These are phyloP conservation scores for Colletotrichum sp. DNA, from an alignment of 2,329 filamentous ascomycete species.

Conservation along the genomic window DNA sequence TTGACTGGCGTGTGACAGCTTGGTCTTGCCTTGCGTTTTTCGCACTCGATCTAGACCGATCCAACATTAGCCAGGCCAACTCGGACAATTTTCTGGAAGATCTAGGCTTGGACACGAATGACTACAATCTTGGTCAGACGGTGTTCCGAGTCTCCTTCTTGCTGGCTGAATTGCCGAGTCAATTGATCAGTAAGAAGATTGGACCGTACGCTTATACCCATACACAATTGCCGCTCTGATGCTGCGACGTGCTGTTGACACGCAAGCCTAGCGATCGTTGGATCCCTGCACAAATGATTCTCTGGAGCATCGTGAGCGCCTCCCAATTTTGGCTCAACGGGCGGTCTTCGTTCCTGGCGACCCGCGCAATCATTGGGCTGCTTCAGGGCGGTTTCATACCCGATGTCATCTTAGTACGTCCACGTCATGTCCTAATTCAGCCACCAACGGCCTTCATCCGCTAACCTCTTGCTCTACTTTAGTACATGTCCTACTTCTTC, in stretches of 20 bases:
- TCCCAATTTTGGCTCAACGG: constrained; percentile 36
- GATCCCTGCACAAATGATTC: constrained; percentile 27
- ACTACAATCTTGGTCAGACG: constrained; percentile 60
- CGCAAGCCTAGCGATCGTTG: constrained; percentile 29
- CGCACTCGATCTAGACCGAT: not conserved
- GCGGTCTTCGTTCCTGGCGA: constrained; percentile 40
- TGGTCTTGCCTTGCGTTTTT: not conserved
- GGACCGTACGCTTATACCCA: constrained; percentile 14
- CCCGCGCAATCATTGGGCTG: constrained; percentile 42
- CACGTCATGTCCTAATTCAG: not conserved
- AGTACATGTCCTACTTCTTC: constrained; percentile 30
- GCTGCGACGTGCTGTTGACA: not conserved
- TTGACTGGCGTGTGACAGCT: not conserved
- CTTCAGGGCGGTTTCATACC: constrained; percentile 52
- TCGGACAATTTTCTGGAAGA: constrained; percentile 43
- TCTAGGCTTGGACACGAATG: constrained; percentile 36
- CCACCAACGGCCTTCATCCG: not conserved
- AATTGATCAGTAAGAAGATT: constrained; percentile 61
- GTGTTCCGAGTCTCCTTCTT: constrained; percentile 60
- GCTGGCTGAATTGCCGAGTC: constrained; percentile 64
- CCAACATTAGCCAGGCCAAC: constrained; percentile 20
- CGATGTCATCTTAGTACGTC: constrained; percentile 17
- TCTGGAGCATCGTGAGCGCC: constrained; percentile 17
- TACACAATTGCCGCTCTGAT: not conserved
- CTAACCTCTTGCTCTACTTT: not conserved